Conservation (phyloP, 306 rosid species). For the Malus orientalis region DNA sequence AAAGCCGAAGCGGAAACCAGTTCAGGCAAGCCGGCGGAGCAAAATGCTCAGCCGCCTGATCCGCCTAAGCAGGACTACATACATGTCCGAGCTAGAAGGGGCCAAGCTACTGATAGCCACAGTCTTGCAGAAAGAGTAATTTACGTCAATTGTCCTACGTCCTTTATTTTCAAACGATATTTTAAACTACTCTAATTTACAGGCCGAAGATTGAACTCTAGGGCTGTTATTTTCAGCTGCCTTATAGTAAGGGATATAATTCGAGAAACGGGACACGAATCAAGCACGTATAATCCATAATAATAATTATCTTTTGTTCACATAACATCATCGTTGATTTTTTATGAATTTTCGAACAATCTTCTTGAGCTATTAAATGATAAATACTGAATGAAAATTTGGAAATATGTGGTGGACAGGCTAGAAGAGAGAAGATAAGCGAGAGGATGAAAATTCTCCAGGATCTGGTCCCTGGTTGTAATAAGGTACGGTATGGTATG, state of each 20-base stretch:
- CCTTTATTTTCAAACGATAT: neutral
- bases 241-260: neutral
- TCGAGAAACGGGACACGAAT: neutral
- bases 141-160: neutral
- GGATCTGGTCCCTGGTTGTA: slow-evolving; percentile 93
- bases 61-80: slow-evolving; percentile 83
- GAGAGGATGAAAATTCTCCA: slow-evolving; percentile 93
- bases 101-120: slow-evolving; percentile 96
- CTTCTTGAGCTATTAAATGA: slow-evolving; percentile 8
- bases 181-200: neutral
- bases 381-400: slow-evolving; percentile 23
- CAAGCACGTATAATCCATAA: neutral
- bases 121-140: slow-evolving; percentile 90
- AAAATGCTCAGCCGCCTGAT: slow-evolving; percentile 36
- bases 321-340: neutral
- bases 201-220: neutral
- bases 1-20: slow-evolving; percentile 55
- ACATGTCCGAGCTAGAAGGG: slow-evolving; percentile 91
- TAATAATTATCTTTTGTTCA: neutral
- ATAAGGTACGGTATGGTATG: slow-evolving; percentile 51
- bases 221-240: neutral
- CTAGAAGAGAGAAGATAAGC: slow-evolving; percentile 91
- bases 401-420: slow-evolving; percentile 47
- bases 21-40: slow-evolving; percentile 70
- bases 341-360: slow-evolving; percentile 1